Evolutionary conservation across 768 basidiomycete species (phyloP), one percentile per base, ranked within the genome.

Genomic region (Suillus cothurnatus): DNA sequence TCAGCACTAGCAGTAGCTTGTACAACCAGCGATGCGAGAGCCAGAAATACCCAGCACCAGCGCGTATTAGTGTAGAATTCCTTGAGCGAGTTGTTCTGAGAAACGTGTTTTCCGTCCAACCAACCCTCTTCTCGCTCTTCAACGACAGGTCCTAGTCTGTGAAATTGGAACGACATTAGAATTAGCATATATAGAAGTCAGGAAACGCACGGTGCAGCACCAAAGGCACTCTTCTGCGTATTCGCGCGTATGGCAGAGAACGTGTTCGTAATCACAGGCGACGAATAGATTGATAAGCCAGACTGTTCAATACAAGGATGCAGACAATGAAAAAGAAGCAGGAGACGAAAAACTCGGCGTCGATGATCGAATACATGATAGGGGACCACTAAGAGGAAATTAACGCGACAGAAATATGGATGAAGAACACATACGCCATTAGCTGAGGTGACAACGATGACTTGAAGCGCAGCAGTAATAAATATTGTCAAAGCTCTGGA

Each of bases 281-380:
- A 97, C 93, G 73, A 96, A 92, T 52, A 97, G 77, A 74, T 95
- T 95, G 81, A 96, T 90, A 64, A 97, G 82, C 93, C 93, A 94
- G 74, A 97, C n/a, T 94, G 76, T 98, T 97, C 70, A 98, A 83
- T 28, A 97, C 85, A 68, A 99, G 79, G 66, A 98, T 81, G 62
- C 89, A 89, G 36, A 88, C 78, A 66, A 98, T 89, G 80, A 93
- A 97, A 79, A 93, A 98, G 65, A 95, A 81, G 67, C 86, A 90
- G 1, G 94, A 93, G n/a, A 90, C 78, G 73, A 91, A 93, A 77
- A 90, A 96, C 72, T 99, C 97, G 0, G 95, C 82, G 71, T 94
- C 93, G 73, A 97, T 92, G 81, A 92, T 89, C 21, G 77, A 71
- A 76, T 97, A 98, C 95, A 97, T 97, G 67, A 93, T 76, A 1